Conservation (phyloP, 257 asterid genomes). For the Solanum paucissectum region DNA sequence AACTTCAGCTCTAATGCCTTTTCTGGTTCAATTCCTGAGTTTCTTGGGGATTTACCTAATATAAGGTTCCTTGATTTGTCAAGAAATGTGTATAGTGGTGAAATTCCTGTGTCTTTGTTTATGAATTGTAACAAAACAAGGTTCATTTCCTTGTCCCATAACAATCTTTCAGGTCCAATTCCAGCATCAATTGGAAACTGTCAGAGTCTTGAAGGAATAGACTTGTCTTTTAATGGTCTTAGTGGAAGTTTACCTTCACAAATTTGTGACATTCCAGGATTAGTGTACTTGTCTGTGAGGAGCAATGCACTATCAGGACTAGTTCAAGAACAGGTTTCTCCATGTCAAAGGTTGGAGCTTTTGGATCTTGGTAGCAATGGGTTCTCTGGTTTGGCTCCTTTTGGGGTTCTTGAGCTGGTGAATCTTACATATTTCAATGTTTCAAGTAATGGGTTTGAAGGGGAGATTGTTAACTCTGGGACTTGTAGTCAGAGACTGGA, state of each 20-base stretch:
- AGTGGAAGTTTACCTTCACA: constrained; percentile 53
- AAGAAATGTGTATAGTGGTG: constrained; percentile 54
- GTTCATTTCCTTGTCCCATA: constrained; percentile 64
- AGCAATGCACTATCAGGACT: constrained; percentile 61
- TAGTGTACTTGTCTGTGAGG: constrained; percentile 67
- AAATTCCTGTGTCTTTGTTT: constrained; percentile 67
- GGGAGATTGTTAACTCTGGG: constrained; percentile 32
- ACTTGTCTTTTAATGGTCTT: constrained; percentile 64
- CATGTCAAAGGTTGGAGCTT: constrained; percentile 55
- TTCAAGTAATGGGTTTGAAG: constrained; percentile 53
- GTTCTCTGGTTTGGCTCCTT: constrained; percentile 58
- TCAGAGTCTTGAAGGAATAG: constrained; percentile 73
- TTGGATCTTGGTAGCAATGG: constrained; percentile 80
- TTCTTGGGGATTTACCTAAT: constrained; percentile 68
- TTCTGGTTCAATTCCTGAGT: constrained; percentile 77
- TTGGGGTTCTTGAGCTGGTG: constrained; percentile 33
- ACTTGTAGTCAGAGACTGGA: constrained; percentile 41
- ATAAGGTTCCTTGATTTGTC: constrained; percentile 88
- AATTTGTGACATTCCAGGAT: constrained; percentile 44
- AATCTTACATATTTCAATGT: constrained; percentile 56
- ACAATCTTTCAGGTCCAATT: constrained; percentile 66
- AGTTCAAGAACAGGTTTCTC: constrained; percentile 40
- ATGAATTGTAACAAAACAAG: constrained; percentile 47
- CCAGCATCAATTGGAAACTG: constrained; percentile 65
- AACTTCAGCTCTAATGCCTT: constrained; percentile 86